These are phyloP conservation scores for Tetrapisispora pingtungensis DNA, from an alignment of 805 yeast genomes.

Conservation along the genomic window DNA sequence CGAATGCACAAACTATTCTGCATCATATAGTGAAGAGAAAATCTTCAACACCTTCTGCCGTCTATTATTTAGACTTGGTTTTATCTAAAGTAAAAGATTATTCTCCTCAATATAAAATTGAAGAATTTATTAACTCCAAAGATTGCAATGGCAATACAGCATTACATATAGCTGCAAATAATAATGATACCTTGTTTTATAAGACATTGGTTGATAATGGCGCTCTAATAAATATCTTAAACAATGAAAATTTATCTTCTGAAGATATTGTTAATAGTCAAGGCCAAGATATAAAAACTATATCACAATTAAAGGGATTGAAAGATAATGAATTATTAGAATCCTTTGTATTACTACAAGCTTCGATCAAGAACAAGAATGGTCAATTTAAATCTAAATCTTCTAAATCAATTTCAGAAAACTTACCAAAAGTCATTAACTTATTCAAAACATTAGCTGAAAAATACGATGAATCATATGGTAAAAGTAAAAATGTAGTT, in stretches of 20 bases:
- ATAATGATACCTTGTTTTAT: constrained; percentile 47
- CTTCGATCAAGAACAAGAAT: background rate
- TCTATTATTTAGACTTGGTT: constrained; percentile 70
- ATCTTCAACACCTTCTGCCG: constrained; percentile 67
- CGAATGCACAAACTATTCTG: constrained; percentile 62
- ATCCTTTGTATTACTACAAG: background rate
- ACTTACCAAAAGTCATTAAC: constrained; percentile 21
- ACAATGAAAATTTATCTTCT: constrained; percentile 23
- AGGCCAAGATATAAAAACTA: constrained; percentile 5
- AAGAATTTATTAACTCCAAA: constrained; percentile 48
- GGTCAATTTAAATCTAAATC: constrained; percentile 17
- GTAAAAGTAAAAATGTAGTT: constrained; percentile 36
- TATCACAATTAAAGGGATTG: constrained; percentile 4
- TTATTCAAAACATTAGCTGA: constrained; percentile 37
- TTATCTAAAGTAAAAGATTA: constrained; percentile 62
- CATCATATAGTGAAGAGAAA: constrained; percentile 74
- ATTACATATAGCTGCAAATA: constrained; percentile 67
- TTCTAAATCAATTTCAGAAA: constrained; percentile 23
- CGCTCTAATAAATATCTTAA: constrained; percentile 40
- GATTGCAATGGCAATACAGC: constrained; percentile 85
- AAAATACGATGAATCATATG: constrained; percentile 42
- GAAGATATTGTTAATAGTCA: constrained; percentile 32
- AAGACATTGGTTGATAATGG: constrained; percentile 21
- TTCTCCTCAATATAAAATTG: constrained; percentile 51
- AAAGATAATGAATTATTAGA: background rate